Percentiles rank a stretch among this genome's conserved stretches.
phyloP scores from a whole-genome alignment of 75 land plant genomes.

The Selaginella moellendorffii region DNA sequence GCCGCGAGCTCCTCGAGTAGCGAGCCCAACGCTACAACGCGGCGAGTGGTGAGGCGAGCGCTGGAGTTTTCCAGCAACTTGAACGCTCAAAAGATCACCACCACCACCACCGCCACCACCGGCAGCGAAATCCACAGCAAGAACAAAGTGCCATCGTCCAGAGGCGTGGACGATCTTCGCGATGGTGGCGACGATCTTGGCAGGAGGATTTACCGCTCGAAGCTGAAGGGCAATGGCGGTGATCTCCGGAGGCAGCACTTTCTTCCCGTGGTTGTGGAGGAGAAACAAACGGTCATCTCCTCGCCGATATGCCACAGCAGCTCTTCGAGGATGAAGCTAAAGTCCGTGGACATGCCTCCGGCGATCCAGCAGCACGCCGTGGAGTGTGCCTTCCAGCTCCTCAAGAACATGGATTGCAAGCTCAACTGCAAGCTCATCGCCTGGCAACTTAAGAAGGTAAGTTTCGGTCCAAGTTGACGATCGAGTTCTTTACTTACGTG shows the following conservation, averaged over 20 bases:
- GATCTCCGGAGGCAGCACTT: background rate
- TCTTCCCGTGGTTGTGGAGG: conserved; percentile 1
- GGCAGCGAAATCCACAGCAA: background rate
- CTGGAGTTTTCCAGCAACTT: background rate
- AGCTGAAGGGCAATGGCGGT: too few species aligned
- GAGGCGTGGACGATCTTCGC: background rate
- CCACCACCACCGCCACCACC: background rate
- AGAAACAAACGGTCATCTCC: conserved; percentile 3
- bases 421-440: conserved; percentile 2
- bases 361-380: background rate
- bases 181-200: too few species aligned
- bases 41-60: background rate
- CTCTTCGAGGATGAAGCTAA: background rate
- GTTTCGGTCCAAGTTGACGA: background rate
- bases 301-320: background rate
- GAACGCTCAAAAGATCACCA: background rate
- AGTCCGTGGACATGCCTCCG: conserved; percentile 7
- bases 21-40: background rate
- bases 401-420: background rate
- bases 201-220: too few species aligned
- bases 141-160: too few species aligned
- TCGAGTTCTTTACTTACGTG: background rate
- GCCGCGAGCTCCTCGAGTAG: background rate
- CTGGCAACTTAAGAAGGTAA: conserved; percentile 1
- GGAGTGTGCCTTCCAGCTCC: background rate